Conservation (phyloP, 2,329 filamentous ascomycete species). For the Trichoderma sp. region DNA sequence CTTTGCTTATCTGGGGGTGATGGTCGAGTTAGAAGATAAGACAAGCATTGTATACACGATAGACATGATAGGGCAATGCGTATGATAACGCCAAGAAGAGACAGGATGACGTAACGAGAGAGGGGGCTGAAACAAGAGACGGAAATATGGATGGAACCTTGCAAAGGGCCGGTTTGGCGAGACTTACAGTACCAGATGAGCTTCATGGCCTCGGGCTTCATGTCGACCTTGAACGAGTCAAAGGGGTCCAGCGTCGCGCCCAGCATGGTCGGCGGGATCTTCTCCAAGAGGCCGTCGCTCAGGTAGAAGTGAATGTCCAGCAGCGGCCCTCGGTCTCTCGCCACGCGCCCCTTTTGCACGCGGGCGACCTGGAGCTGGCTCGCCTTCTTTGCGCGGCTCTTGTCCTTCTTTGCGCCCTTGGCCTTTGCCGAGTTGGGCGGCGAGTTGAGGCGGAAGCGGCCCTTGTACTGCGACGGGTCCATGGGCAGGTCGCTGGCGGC, state of each 20-base stretch:
- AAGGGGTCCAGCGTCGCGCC: constrained; percentile 11
- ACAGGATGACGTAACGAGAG: background rate
- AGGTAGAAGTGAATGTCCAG: background rate
- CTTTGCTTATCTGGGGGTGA: background rate
- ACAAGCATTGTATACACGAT: background rate
- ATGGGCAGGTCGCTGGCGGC: background rate
- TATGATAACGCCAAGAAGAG: background rate
- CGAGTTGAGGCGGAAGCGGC: constrained; percentile 14
- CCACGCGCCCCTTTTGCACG: background rate
- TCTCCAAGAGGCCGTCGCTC: background rate
- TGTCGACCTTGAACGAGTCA: background rate
- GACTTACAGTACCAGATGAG: constrained; percentile 16
- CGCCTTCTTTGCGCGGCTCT: background rate
- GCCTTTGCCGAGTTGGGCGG: background rate
- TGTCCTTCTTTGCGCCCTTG: background rate
- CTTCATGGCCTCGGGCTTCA: constrained; percentile 5
- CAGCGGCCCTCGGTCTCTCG: background rate
- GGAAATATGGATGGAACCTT: too few species aligned
- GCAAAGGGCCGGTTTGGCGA: too few species aligned
- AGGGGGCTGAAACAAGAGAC: background rate
- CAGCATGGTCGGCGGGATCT: background rate
- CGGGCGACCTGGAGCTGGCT: background rate
- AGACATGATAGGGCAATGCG: background rate
- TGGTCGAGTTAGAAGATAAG: background rate
- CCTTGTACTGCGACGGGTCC: constrained; percentile 8